phyloP scores from a whole-genome alignment of 2,329 filamentous ascomycete species.

The Aureobasidium sp. region DNA sequence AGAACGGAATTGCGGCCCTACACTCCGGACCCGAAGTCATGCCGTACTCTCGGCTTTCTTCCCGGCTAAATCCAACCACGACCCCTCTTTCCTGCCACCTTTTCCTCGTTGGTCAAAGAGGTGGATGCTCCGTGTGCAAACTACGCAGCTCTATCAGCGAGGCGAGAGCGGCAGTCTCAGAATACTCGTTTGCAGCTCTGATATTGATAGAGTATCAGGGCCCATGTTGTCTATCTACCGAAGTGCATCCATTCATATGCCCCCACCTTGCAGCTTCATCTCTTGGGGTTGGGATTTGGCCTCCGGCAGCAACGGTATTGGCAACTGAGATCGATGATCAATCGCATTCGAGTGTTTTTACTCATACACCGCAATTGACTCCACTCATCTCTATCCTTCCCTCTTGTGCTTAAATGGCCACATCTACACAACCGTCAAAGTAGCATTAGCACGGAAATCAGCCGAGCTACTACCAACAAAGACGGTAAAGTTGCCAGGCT shows the following conservation, averaged over 20 bases:
- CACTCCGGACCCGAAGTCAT: neutral
- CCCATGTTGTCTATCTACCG: neutral
- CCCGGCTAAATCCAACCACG: neutral
- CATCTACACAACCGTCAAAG: conserved; percentile 41
- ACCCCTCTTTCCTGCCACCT: conserved; percentile 3
- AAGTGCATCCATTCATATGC: neutral
- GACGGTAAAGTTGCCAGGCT: conserved; percentile 59
- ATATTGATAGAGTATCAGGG: neutral
- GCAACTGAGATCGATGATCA: neutral
- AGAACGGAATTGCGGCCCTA: neutral
- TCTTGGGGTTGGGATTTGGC: neutral
- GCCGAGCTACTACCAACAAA: conserved; percentile 52
- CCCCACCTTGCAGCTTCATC: neutral
- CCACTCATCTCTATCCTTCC: neutral
- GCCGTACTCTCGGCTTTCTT: neutral
- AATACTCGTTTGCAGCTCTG: neutral
- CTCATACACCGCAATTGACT: neutral
- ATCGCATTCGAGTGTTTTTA: neutral
- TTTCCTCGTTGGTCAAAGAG: neutral
- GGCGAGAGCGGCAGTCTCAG: neutral
- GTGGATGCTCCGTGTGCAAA: neutral
- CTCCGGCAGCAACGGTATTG: neutral
- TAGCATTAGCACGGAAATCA: conserved; percentile 49
- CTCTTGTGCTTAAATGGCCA: too few relatives aligned
- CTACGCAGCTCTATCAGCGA: neutral